A percentile compares a stretch with the other conserved stretches of the same genome.
Conservation (phyloP, 2,329 filamentous ascomycete species). For the Colletotrichum sp. region DNA sequence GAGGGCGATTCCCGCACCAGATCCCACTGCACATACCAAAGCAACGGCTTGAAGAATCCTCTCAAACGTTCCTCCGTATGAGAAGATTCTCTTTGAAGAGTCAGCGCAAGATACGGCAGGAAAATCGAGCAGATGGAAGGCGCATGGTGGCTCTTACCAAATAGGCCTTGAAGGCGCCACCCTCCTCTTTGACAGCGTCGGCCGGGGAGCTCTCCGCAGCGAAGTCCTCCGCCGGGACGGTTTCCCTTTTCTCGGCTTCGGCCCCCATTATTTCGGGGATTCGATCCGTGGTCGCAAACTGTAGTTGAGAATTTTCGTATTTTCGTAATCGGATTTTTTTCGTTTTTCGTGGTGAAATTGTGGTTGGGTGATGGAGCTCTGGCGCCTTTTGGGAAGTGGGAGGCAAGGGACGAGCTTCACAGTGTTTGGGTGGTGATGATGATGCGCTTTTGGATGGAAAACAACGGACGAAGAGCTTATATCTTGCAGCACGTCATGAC, state of each 20-base stretch:
- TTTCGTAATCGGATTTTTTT: background rate
- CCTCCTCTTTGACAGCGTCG: slow-evolving; percentile 13
- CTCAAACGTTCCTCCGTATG: slow-evolving; percentile 31
- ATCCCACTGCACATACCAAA: slow-evolving; percentile 37
- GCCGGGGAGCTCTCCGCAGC: background rate
- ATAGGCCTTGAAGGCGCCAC: slow-evolving; percentile 23
- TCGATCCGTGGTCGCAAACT: background rate
- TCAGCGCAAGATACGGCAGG: background rate
- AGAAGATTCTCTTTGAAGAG: slow-evolving; percentile 32
- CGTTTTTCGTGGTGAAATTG: background rate
- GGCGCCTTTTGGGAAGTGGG: background rate
- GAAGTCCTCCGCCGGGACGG: background rate
- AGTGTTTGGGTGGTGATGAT: background rate
- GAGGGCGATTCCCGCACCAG: slow-evolving; percentile 41
- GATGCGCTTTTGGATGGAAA: background rate
- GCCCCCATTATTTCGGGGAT: background rate
- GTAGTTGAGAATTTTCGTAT: background rate
- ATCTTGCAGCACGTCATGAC: background rate
- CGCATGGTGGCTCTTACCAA: background rate
- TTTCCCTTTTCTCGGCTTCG: slow-evolving; percentile 2
- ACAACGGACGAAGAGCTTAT: slow-evolving; percentile 6
- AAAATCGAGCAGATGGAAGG: background rate
- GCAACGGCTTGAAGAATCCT: slow-evolving; percentile 31
- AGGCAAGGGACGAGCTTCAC: background rate
- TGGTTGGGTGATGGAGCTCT: background rate